Conservation (phyloP, 805 yeast genomes). For the Starmerella stellata region DNA sequence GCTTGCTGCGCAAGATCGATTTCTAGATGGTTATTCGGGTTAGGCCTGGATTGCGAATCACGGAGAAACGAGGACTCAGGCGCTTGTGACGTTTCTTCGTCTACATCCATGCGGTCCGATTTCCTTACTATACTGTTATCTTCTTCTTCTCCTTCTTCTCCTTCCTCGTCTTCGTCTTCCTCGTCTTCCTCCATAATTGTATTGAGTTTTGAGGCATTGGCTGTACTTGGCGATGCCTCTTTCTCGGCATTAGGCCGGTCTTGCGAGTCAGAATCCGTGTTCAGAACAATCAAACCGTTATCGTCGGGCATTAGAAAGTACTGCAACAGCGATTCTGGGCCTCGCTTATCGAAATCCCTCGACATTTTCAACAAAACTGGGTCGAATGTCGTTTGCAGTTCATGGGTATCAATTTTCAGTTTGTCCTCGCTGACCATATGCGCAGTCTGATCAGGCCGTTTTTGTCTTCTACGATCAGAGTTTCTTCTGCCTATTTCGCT, state of each 20-base stretch:
- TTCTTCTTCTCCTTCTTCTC: background rate
- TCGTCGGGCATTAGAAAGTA: constrained; percentile 30
- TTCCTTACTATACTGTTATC: no score
- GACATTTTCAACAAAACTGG: constrained; percentile 28
- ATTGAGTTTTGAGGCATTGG: background rate
- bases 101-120: background rate
- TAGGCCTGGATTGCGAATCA: background rate
- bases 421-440: constrained; percentile 17
- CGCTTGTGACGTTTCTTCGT: background rate
- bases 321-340: constrained; percentile 31
- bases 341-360: constrained; percentile 31
- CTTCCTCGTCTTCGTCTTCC: constrained; percentile 24
- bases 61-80: background rate
- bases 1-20: constrained; percentile 8
- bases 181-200: constrained; percentile 10
- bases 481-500: constrained; percentile 17
- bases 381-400: constrained; percentile 26
- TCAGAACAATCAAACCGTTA: constrained; percentile 45
- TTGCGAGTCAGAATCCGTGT: constrained; percentile 31
- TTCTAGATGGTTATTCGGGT: background rate
- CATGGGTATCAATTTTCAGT: constrained; percentile 21
- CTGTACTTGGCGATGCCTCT: background rate
- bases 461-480: background rate
- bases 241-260: background rate
- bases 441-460: constrained; percentile 5